A percentile compares a stretch with the other conserved stretches of the same genome.
Evolutionary conservation across 345 rosid genomes (phyloP).

Genomic region (Noccaea bulbosa): DNA sequence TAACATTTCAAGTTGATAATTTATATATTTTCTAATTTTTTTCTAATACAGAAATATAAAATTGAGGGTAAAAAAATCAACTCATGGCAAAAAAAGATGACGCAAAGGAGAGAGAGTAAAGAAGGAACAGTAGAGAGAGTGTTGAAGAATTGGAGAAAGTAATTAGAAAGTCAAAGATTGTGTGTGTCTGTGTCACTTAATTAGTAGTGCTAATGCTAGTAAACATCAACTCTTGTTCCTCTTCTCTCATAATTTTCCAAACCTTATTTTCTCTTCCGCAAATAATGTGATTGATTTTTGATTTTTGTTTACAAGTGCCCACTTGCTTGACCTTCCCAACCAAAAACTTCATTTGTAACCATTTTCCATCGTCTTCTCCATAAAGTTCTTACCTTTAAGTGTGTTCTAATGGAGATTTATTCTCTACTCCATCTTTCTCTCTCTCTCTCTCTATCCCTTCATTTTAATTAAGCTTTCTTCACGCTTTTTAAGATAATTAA

Average conservation of each 20-base stretch:
- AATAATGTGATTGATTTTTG: slow-evolving; percentile 29
- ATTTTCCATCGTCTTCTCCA: slow-evolving; percentile 35
- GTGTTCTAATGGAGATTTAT: slow-evolving; percentile 36
- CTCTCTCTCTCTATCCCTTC: slow-evolving; percentile 17
- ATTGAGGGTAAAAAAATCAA: no score
- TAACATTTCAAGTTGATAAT: slow-evolving; percentile 10
- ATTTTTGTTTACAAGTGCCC: slow-evolving; percentile 27
- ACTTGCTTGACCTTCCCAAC: slow-evolving; percentile 39
- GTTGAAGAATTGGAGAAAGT: neutral
- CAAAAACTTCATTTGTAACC: slow-evolving; percentile 15
- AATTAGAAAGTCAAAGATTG: slow-evolving; percentile 23
- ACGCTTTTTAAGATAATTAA: slow-evolving; percentile 44
- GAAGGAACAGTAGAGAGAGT: no score
- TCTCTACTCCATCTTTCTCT: slow-evolving; percentile 33
- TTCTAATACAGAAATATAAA: no score
- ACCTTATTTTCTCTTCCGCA: neutral
- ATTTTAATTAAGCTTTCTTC: slow-evolving; percentile 40
- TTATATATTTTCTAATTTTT: no score
- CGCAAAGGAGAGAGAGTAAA: no score
- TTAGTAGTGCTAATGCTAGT: slow-evolving; percentile 8
- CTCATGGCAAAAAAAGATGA: no score
- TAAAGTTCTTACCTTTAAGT: slow-evolving; percentile 41
- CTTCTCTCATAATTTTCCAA: neutral
- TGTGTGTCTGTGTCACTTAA: slow-evolving; percentile 25
- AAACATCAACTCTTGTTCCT: slow-evolving; percentile 26